These are phyloP conservation scores for Clonostachys rhizophaga DNA, from an alignment of 2,329 filamentous ascomycete genomes.

Conservation along the genomic window DNA sequence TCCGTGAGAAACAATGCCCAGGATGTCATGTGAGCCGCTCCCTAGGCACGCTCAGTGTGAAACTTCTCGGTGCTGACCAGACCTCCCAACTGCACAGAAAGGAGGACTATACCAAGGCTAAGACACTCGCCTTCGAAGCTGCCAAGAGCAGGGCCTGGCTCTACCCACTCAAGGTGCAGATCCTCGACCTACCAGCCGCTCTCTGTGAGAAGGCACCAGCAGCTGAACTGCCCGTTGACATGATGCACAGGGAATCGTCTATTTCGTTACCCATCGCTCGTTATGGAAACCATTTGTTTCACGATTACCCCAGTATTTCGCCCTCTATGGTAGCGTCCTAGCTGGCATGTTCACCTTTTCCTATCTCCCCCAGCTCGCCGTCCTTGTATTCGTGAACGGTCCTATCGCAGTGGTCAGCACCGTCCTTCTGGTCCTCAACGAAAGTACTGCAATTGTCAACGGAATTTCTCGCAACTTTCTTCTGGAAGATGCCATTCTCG, in stretches of 20 bases:
- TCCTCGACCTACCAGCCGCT: not conserved
- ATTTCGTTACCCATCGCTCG: slow-evolving; percentile 49
- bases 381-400: slow-evolving; percentile 81
- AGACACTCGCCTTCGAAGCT: slow-evolving; percentile 60
- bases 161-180: slow-evolving; percentile 69
- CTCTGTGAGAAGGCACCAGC: not conserved
- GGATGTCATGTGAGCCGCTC: slow-evolving; percentile 37
- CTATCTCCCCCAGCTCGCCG: slow-evolving; percentile 77
- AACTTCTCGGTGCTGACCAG: slow-evolving; percentile 4
- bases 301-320: slow-evolving; percentile 55
- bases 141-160: slow-evolving; percentile 74
- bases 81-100: slow-evolving; percentile 30
- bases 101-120: slow-evolving; percentile 69
- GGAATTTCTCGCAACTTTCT: slow-evolving; percentile 64
- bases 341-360: slow-evolving; percentile 82
- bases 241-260: slow-evolving; percentile 47
- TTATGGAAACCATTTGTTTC: slow-evolving; percentile 57
- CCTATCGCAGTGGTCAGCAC: slow-evolving; percentile 74
- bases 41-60: slow-evolving; percentile 3
- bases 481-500: slow-evolving; percentile 75
- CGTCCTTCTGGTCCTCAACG: slow-evolving; percentile 60
- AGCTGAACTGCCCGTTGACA: slow-evolving; percentile 4
- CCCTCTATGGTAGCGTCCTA: slow-evolving; percentile 68
- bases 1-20: slow-evolving; percentile 40
- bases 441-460: slow-evolving; percentile 55